Evolutionary conservation across 2,329 filamentous ascomycete genomes (phyloP).

Genomic region (Cordyceps pruinosa): DNA sequence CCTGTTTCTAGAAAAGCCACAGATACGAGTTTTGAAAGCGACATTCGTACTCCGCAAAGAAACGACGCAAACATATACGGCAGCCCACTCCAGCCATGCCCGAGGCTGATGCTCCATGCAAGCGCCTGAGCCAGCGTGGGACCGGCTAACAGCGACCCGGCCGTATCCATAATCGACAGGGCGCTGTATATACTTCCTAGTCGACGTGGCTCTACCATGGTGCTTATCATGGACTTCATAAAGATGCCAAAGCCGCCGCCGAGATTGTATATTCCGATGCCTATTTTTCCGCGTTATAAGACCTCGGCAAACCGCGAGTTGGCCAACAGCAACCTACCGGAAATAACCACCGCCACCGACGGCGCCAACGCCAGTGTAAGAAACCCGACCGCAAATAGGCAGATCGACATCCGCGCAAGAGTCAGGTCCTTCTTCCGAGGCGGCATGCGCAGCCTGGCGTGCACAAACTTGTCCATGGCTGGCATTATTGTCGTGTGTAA

Average conservation of each 20-base stretch:
- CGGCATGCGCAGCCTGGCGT: neutral
- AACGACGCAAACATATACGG: neutral
- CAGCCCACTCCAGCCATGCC: constrained; percentile 2
- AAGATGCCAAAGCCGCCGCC: constrained; percentile 3
- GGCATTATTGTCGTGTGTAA: constrained; percentile 2
- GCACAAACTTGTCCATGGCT: neutral
- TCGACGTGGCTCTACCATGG: neutral
- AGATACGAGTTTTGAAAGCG: no score
- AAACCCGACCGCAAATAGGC: neutral
- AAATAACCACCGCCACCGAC: neutral
- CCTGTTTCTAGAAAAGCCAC: no score
- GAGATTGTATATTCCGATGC: constrained; percentile 1
- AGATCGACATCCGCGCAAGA: neutral
- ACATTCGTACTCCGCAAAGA: constrained; percentile 1
- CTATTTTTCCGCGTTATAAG: neutral
- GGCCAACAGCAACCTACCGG: neutral
- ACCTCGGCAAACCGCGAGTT: neutral
- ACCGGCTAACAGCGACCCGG: neutral
- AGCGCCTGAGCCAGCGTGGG: neutral
- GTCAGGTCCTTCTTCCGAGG: constrained; percentile 1
- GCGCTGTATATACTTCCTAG: neutral
- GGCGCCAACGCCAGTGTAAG: constrained; percentile 1
- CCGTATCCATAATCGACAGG: constrained; percentile 1
- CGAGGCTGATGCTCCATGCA: neutral
- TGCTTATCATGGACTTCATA: constrained; percentile 8